Percentiles rank a stretch among this genome's conserved stretches.
Conservation (phyloP, 352 stramenopile species). For the Globisporangium paddicum region DNA sequence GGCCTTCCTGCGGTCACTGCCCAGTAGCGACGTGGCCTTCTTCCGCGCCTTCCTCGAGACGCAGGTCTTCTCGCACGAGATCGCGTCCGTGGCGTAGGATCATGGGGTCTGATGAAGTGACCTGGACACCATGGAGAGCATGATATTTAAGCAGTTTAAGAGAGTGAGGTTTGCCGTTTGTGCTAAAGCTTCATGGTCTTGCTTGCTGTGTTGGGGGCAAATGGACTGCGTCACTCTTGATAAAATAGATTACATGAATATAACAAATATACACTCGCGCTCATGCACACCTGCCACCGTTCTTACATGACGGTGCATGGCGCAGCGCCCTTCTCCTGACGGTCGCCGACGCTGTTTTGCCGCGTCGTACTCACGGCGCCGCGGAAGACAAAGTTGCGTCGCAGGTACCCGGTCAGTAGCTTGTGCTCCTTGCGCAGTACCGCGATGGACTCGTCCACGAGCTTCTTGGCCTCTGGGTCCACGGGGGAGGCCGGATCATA, state of each 20-base stretch:
- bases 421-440: conserved; percentile 60
- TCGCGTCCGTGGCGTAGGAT: conserved; percentile 50
- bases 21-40: conserved; percentile 51
- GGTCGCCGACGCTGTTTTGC: conserved; percentile 13
- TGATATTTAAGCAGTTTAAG: neutral
- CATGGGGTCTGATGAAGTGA: neutral
- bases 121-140: neutral
- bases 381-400: conserved; percentile 77
- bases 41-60: conserved; percentile 82
- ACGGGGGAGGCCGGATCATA: conserved; percentile 16
- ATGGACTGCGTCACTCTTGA: neutral
- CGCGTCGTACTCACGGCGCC: conserved; percentile 6
- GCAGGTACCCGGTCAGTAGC: conserved; percentile 65
- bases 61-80: conserved; percentile 83
- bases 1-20: conserved; percentile 55
- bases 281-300: neutral
- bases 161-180: neutral
- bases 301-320: conserved; percentile 18
- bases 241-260: neutral
- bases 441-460: conserved; percentile 34
- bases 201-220: no score
- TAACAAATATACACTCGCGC: neutral
- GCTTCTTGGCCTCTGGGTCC: conserved; percentile 23
- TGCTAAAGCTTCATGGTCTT: neutral
- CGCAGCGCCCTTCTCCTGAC: conserved; percentile 9